phyloP scores from a whole-genome alignment of 371 early-diverging fungal species.

The Lichtheimia corymbifera region DNA sequence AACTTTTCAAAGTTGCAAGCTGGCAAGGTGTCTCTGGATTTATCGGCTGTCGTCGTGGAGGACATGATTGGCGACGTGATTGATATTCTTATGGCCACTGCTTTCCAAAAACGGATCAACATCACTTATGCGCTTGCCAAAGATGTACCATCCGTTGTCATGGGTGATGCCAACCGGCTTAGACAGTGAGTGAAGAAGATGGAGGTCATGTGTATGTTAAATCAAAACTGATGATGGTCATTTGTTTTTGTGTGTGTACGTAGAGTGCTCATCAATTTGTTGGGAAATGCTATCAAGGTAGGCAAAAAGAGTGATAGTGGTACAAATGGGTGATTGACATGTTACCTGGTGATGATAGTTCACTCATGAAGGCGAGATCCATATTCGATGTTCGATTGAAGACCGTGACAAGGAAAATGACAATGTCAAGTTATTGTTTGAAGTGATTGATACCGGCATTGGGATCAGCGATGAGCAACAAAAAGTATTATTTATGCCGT shows the following conservation, averaged over 20 bases:
- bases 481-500: slow-evolving; percentile 59
- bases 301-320: no score
- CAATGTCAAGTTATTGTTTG: slow-evolving; percentile 26
- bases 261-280: slow-evolving; percentile 38
- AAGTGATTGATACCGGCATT: slow-evolving; percentile 55
- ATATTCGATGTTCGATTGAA: slow-evolving; percentile 37
- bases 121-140: slow-evolving; percentile 42
- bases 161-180: slow-evolving; percentile 53
- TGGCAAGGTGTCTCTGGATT: slow-evolving; percentile 58
- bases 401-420: background rate
- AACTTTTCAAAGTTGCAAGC: slow-evolving; percentile 69
- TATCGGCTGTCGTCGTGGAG: slow-evolving; percentile 48
- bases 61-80: slow-evolving; percentile 58
- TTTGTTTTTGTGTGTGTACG: slow-evolving; percentile 5
- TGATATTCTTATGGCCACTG: slow-evolving; percentile 55
- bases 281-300: slow-evolving; percentile 45
- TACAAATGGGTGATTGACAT: background rate
- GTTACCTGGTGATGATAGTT: slow-evolving; percentile 7
- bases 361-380: slow-evolving; percentile 5
- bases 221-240: background rate
- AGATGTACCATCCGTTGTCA: slow-evolving; percentile 33
- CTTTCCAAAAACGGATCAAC: slow-evolving; percentile 50
- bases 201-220: no score
- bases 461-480: slow-evolving; percentile 58
- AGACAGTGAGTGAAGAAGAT: slow-evolving; percentile 27